Evolutionary conservation across 495 filamentous ascomycete genomes (phyloP).

Genomic region (Lichina pygmaea): DNA sequence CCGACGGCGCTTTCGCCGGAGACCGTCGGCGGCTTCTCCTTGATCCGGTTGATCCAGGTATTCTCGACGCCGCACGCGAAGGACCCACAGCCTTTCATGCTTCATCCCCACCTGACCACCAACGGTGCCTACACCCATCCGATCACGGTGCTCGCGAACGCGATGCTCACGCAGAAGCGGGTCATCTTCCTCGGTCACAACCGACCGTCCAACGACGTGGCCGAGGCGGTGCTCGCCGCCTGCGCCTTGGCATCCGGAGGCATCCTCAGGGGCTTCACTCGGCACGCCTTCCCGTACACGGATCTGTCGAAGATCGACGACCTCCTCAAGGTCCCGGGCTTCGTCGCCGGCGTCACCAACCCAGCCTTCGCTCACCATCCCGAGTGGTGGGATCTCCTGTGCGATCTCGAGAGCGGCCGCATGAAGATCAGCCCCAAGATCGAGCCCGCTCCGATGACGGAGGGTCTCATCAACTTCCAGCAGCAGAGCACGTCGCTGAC

Average conservation of each 20-base stretch:
- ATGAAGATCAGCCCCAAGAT: conserved; percentile 81
- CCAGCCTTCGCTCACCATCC: conserved; percentile 82
- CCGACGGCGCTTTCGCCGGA: conserved; percentile 81
- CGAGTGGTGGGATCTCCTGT: conserved; percentile 96
- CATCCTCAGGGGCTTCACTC: conserved; percentile 74
- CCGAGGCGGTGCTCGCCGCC: conserved; percentile 79
- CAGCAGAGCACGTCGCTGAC: conserved; percentile 39
- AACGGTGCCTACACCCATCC: conserved; percentile 56
- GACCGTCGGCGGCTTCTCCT: conserved; percentile 88
- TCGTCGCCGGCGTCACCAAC: conserved; percentile 95
- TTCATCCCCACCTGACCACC: conserved; percentile 83
- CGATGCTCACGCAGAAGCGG: conserved; percentile 83
- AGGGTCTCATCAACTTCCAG: conserved; percentile 63
- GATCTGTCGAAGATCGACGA: conserved; percentile 96
- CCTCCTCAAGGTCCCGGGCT: conserved; percentile 79
- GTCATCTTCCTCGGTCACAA: conserved; percentile 91
- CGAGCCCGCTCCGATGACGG: conserved; percentile 47
- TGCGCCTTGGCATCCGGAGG: conserved; percentile 90
- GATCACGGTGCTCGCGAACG: conserved; percentile 52
- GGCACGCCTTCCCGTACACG: conserved; percentile 97
- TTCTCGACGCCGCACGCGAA: conserved; percentile 62
- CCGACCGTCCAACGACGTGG: conserved; percentile 77
- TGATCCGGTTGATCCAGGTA: conserved; percentile 88
- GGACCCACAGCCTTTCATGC: conserved; percentile 59
- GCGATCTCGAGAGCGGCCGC: conserved; percentile 70